A percentile compares a stretch with the other conserved stretches of the same genome.
Evolutionary conservation across 108 stramenopile genomes (phyloP).

Genomic region (Schizochytrium sp.): DNA sequence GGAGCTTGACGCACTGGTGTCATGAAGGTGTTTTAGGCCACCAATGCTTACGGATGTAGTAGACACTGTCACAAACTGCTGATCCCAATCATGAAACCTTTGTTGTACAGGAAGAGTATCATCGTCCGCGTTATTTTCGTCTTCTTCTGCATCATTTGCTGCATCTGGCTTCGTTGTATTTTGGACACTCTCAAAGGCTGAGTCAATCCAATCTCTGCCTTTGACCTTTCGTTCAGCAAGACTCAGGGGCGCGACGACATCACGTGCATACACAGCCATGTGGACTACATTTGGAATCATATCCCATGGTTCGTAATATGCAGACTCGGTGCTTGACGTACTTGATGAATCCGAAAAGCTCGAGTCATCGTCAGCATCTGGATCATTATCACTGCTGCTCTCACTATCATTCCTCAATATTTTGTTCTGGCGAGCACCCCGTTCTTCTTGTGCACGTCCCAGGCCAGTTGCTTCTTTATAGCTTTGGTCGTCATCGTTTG

Average conservation of each 20-base stretch:
- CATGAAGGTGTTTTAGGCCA: constrained; percentile 37
- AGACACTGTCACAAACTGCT: not conserved
- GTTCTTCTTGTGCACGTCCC: too few species aligned
- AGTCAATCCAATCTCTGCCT: constrained; percentile 26
- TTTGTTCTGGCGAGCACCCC: too few species aligned
- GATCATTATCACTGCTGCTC: not conserved
- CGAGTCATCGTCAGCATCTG: not conserved
- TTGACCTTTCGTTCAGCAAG: not conserved
- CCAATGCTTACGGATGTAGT: constrained; percentile 15
- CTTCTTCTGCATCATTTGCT: not conserved
- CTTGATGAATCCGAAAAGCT: not conserved
- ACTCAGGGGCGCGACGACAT: constrained; percentile 48
- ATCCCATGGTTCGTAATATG: constrained; percentile 18
- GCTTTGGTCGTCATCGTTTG: too few species aligned
- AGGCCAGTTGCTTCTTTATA: too few species aligned
- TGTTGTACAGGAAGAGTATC: not conserved
- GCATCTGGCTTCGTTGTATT: not conserved
- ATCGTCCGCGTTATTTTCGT: not conserved
- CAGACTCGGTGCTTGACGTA: not conserved
- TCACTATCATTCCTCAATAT: not conserved
- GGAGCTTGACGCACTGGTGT: constrained; percentile 34
- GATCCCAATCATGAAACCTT: constrained; percentile 20
- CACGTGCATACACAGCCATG: constrained; percentile 22
- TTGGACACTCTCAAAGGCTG: not conserved
- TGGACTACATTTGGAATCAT: constrained; percentile 13